A percentile compares a stretch with the other conserved stretches of the same genome.
These are phyloP conservation scores for Cinnamomum chago DNA, from an alignment of 164 flowering plant species.

Conservation along the genomic window DNA sequence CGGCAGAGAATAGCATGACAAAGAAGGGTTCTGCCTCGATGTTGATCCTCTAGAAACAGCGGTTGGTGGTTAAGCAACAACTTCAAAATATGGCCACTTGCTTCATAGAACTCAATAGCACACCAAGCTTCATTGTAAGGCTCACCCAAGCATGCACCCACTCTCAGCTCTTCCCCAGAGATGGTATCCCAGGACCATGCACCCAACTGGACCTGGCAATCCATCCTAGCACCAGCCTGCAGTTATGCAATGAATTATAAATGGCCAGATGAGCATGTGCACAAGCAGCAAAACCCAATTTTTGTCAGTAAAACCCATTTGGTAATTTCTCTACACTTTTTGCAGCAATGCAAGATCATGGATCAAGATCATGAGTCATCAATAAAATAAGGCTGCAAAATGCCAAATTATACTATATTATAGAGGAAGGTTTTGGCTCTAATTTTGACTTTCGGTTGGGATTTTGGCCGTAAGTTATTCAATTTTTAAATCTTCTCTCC, in stretches of 20 bases:
- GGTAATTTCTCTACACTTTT: no score
- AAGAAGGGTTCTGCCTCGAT: slow-evolving; percentile 57
- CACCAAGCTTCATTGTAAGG: slow-evolving; percentile 69
- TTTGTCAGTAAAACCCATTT: no score
- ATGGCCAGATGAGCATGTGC: neutral
- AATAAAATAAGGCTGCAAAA: no score
- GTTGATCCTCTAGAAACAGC: slow-evolving; percentile 23
- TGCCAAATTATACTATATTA: no score
- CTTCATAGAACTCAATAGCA: slow-evolving; percentile 76
- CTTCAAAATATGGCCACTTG: slow-evolving; percentile 50
- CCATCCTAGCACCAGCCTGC: slow-evolving; percentile 55
- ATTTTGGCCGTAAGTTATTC: no score
- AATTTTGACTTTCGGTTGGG: no score
- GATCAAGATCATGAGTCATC: no score
- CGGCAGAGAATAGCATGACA: slow-evolving; percentile 75
- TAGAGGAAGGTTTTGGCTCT: no score
- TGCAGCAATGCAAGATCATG: no score
- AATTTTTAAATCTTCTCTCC: no score
- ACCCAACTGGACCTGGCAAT: slow-evolving; percentile 47
- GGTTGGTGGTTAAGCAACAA: slow-evolving; percentile 41
- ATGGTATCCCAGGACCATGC: slow-evolving; percentile 81
- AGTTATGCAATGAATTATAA: neutral
- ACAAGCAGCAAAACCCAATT: neutral
- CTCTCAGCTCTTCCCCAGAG: slow-evolving; percentile 70
- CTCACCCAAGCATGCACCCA: slow-evolving; percentile 77